These are phyloP conservation scores for Coniochaeta sp. DNA, from an alignment of 2,329 filamentous ascomycete genomes.

Conservation along the genomic window DNA sequence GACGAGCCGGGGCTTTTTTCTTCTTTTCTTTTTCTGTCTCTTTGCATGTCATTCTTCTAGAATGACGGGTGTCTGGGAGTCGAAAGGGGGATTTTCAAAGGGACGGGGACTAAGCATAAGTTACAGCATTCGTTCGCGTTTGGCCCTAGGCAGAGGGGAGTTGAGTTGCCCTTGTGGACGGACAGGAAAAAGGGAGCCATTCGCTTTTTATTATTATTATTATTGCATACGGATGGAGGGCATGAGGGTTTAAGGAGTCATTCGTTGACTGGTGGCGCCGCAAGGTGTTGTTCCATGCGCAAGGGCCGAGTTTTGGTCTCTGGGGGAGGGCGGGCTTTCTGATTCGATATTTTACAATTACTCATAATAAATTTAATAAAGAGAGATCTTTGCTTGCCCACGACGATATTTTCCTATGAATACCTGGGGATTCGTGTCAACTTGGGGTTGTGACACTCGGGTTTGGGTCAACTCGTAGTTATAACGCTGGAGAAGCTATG, in stretches of 20 bases:
- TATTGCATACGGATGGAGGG: background rate
- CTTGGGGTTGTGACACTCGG: too few species aligned
- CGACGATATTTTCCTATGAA: too few species aligned
- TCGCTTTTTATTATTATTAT: background rate
- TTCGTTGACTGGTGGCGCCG: background rate
- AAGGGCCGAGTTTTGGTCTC: background rate
- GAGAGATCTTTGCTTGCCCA: background rate
- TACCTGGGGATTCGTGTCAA: too few species aligned
- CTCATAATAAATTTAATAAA: background rate
- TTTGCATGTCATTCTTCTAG: background rate
- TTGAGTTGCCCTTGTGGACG: background rate
- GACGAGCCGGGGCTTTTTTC: background rate
- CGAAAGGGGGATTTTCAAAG: background rate
- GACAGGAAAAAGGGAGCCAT: background rate
- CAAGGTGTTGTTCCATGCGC: background rate
- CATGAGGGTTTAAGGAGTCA: background rate
- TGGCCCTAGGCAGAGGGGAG: background rate
- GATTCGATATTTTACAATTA: background rate
- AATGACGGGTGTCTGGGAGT: background rate
- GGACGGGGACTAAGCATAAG: background rate
- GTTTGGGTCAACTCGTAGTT: too few species aligned
- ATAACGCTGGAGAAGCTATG: too few species aligned
- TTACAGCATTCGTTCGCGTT: background rate
- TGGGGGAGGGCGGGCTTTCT: background rate
- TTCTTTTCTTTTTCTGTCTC: background rate